A percentile compares a stretch with the other conserved stretches of the same genome.
phyloP scores from a whole-genome alignment of 257 asterid species.

The Lycium ferocissimum region DNA sequence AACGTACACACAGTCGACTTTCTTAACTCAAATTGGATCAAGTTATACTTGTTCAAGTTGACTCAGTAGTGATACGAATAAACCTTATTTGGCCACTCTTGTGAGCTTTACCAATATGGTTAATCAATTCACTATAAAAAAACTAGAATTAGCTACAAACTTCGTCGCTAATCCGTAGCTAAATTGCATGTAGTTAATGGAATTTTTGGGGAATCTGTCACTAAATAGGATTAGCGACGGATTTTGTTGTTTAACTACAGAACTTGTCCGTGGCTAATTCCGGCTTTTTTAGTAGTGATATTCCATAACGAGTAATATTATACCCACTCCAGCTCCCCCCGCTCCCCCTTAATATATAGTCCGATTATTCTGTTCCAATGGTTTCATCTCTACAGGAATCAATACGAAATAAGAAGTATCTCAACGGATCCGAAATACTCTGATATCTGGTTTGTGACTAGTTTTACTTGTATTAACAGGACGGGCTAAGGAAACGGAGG shows the following conservation, averaged over 20 bases:
- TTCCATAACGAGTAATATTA: slow-evolving; percentile 60
- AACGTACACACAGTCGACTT: background rate
- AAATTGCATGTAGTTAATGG: too few species aligned
- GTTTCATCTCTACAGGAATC: background rate
- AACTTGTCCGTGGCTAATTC: too few species aligned
- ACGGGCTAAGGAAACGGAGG: slow-evolving; percentile 52
- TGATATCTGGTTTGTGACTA: background rate
- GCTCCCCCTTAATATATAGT: slow-evolving; percentile 42
- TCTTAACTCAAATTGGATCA: background rate
- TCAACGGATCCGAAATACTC: background rate
- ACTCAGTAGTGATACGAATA: background rate
- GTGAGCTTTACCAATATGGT: slow-evolving; percentile 52
- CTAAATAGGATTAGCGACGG: too few species aligned
- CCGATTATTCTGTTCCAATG: background rate
- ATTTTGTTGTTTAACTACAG: too few species aligned
- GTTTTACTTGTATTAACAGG: slow-evolving; percentile 46
- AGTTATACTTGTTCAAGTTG: background rate
- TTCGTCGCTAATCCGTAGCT: too few species aligned
- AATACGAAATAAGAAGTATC: background rate
- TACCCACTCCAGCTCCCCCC: slow-evolving; percentile 60
- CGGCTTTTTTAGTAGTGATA: too few species aligned
- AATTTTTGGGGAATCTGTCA: too few species aligned
- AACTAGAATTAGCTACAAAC: too few species aligned
- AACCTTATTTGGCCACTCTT: background rate
- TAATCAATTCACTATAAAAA: too few species aligned